Evolutionary conservation across 148 eudicot genomes (phyloP), one percentile per base, ranked within the genome.

Genomic region (Selenicereus undatus): DNA sequence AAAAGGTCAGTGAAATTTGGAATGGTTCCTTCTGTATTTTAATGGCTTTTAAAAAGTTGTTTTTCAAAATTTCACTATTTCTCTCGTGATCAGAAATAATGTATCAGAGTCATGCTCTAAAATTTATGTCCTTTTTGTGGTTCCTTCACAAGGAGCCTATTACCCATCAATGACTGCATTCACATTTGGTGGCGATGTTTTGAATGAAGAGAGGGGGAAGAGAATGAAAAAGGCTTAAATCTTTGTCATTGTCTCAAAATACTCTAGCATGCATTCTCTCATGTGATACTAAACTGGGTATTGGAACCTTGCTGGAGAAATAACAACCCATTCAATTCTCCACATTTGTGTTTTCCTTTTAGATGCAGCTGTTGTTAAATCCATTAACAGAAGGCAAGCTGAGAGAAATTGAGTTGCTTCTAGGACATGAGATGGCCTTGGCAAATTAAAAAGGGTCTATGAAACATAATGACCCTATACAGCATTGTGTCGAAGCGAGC

Each of bases 1-100:
- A 96, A 80, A 93, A 96, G 97, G 99, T 96, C 62, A 86, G 87
- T 84, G n/a, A 69, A 81, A 14, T 75, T 21, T 68, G 72, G 30
- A 52, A 48, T 22, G 76, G 13, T 48, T 24, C 12, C 32, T 80
- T 39, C 24, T 42, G 20, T 68, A 32, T 27, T 8, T 66, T 24
- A 12, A 66, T 66, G 18, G 30, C 17, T 69, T 69, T 60, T 43
- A 26, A 39, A 69, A 11, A 43, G 21, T 65, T 65, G 51, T 36
- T 27, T 65, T 29, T 42, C n/a, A 74, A 71, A 71, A 58, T 35
- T 10, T 77, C 9, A 3, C 42, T 17, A n/a, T 35, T 32, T 56
- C n/a, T 26, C 14, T 54, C 24, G 27, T 76, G 32, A 52, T 9
- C 11, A 60, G 24, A 60, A 64, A 64, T 24, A n/a, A 24, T 64